phyloP scores from a whole-genome alignment of 2,329 filamentous ascomycete genomes.

The Fusarium stilboides region DNA sequence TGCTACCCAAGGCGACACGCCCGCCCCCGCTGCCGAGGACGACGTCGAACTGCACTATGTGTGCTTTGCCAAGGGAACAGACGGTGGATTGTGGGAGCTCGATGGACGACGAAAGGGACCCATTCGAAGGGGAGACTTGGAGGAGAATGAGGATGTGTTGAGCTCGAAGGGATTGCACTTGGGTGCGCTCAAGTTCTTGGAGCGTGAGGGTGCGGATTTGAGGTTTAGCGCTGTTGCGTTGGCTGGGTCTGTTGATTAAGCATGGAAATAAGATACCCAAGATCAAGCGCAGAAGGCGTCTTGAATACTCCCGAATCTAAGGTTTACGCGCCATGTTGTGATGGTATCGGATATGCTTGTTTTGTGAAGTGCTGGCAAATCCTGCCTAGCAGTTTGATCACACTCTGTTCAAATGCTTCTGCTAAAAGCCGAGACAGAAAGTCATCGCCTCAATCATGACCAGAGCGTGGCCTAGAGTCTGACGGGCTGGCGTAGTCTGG shows the following conservation, averaged over 20 bases:
- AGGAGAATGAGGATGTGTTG: constrained; percentile 76
- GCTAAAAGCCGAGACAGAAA: not conserved
- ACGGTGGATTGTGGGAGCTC: constrained; percentile 75
- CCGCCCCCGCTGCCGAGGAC: constrained; percentile 82
- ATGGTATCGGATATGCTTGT: not conserved
- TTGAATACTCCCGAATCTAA: not conserved
- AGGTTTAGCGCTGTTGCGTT: constrained; percentile 72
- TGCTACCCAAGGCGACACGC: constrained; percentile 82
- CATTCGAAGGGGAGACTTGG: constrained; percentile 69
- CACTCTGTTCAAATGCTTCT: not conserved
- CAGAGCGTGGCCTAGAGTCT: not conserved
- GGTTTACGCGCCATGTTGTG: not conserved
- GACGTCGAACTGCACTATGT: constrained; percentile 96
- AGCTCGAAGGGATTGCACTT: constrained; percentile 81
- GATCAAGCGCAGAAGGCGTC: not conserved
- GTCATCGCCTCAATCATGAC: not conserved
- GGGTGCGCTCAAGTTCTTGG: constrained; percentile 73
- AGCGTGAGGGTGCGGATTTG: constrained; percentile 69
- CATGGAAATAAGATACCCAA: constrained; percentile 32
- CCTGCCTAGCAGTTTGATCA: not conserved
- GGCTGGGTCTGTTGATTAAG: constrained; percentile 65
- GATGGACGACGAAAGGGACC: constrained; percentile 73
- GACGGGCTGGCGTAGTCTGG: constrained; percentile 2
- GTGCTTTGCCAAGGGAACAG: constrained; percentile 85
- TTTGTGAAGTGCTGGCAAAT: not conserved